A percentile compares a stretch with the other conserved stretches of the same genome.
Conservation (phyloP, 192 early-diverging fungal genomes). For the Allomyces javanicus region DNA sequence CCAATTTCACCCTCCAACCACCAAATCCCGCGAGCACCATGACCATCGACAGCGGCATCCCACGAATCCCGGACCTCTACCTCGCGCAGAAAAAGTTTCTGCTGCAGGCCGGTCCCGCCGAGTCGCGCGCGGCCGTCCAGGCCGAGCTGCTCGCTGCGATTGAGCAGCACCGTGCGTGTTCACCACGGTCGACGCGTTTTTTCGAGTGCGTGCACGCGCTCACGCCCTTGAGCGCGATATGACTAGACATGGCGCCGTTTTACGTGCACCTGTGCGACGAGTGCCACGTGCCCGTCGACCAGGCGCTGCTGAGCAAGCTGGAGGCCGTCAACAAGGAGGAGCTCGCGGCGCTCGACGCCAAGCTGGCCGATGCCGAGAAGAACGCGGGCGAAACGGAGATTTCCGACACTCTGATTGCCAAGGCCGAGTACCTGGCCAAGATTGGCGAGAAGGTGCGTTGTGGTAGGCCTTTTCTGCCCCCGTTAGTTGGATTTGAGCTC, state of each 20-base stretch:
- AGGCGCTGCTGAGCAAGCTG: constrained; percentile 25
- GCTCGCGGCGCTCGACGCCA: constrained; percentile 59
- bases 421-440: constrained; percentile 73
- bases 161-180: constrained; percentile 3
- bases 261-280: constrained; percentile 43
- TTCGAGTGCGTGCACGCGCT: not conserved
- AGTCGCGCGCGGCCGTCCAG: not conserved
- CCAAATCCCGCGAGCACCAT: too few relatives aligned
- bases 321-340: constrained; percentile 53
- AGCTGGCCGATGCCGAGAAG: constrained; percentile 70
- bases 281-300: constrained; percentile 36
- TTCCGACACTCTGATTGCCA: constrained; percentile 64
- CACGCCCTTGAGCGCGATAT: too few relatives aligned
- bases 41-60: not conserved
- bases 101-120: not conserved
- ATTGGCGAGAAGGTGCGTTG: constrained; percentile 75
- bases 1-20: too few relatives aligned
- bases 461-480: not conserved
- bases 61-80: constrained; percentile 4
- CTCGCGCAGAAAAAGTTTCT: not conserved
- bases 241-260: constrained; percentile 71
- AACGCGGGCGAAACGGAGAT: constrained; percentile 80
- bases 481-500: not conserved
- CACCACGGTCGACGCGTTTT: not conserved
- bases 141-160: constrained; percentile 2